These are phyloP conservation scores for Amorphotheca resinae DNA, from an alignment of 495 filamentous ascomycete species.

Conservation along the genomic window DNA sequence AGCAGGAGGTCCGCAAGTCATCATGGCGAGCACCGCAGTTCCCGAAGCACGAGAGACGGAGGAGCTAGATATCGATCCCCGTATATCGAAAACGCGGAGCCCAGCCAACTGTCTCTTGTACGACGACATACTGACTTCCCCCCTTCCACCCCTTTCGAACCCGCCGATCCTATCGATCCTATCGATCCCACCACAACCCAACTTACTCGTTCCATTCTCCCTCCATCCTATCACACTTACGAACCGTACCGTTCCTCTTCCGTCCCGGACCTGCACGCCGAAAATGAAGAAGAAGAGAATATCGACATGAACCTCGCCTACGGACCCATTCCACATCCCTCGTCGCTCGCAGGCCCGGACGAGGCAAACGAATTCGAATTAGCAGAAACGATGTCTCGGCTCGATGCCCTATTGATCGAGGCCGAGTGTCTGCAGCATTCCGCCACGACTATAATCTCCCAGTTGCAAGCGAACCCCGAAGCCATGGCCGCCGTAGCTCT, in stretches of 20 bases:
- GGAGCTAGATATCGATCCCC: slow-evolving; percentile 24
- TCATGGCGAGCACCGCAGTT: slow-evolving; percentile 8
- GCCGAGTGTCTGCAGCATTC: slow-evolving; percentile 78
- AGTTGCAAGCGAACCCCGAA: slow-evolving; percentile 81
- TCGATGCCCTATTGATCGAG: slow-evolving; percentile 66
- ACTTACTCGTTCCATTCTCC: slow-evolving; percentile 18
- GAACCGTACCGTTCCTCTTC: slow-evolving; percentile 24
- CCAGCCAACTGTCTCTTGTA: slow-evolving; percentile 14
- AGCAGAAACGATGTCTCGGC: slow-evolving; percentile 48
- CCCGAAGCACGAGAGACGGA: neutral
- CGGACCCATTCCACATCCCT: slow-evolving; percentile 39
- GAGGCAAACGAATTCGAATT: slow-evolving; percentile 45
- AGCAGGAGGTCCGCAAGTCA: slow-evolving; percentile 10
- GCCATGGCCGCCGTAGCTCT: slow-evolving; percentile 90
- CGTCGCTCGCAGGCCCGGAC: slow-evolving; percentile 17
- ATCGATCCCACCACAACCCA: neutral
- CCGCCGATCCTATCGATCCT: neutral
- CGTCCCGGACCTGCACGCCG: slow-evolving; percentile 27
- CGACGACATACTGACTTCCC: slow-evolving; percentile 16
- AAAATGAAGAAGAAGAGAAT: slow-evolving; percentile 31
- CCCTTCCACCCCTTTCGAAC: neutral
- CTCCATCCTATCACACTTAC: slow-evolving; percentile 9
- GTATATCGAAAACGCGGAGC: slow-evolving; percentile 26
- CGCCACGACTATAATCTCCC: slow-evolving; percentile 71
- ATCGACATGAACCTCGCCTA: slow-evolving; percentile 88